Evolutionary conservation across 768 basidiomycete genomes (phyloP).

Genomic region (Chalciporus pseudorubinellus): DNA sequence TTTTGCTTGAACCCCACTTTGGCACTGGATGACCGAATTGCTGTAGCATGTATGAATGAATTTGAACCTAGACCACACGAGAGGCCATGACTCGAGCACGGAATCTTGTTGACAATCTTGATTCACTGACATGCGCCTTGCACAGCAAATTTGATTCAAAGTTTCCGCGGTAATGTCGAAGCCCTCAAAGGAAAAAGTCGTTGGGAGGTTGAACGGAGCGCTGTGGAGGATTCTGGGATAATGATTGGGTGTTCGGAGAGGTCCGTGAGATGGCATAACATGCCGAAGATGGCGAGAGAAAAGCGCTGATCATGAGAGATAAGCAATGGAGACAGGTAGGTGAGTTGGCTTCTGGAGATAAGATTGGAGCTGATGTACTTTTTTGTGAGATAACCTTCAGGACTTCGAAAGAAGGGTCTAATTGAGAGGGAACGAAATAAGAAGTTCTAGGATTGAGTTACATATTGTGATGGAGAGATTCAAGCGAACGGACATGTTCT

Average conservation of each 20-base stretch:
- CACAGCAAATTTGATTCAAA: background rate
- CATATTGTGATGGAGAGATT: background rate
- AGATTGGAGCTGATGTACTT: background rate
- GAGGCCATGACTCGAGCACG: background rate
- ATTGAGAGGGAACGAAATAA: too few species aligned
- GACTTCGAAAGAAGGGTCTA: background rate
- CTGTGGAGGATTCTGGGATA: background rate
- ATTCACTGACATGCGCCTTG: background rate
- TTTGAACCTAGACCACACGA: background rate
- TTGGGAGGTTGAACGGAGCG: background rate
- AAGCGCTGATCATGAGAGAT: background rate
- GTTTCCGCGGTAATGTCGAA: background rate
- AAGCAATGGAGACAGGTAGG: background rate
- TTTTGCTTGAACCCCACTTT: too few species aligned
- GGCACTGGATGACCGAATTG: too few species aligned
- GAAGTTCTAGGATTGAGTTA: background rate
- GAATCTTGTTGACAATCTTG: too few species aligned
- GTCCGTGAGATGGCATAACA: background rate
- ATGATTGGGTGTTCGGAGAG: background rate
- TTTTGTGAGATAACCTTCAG: background rate
- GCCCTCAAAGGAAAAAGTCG: background rate
- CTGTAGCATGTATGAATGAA: too few species aligned
- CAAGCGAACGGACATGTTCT: too few species aligned
- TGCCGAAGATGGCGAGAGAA: background rate
- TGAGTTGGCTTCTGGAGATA: slow-evolving; percentile 4